Percentiles rank a stretch among this genome's conserved stretches.
These are phyloP conservation scores for Fraxinus baroniana DNA, from an alignment of 305 asterid species.

Conservation along the genomic window DNA sequence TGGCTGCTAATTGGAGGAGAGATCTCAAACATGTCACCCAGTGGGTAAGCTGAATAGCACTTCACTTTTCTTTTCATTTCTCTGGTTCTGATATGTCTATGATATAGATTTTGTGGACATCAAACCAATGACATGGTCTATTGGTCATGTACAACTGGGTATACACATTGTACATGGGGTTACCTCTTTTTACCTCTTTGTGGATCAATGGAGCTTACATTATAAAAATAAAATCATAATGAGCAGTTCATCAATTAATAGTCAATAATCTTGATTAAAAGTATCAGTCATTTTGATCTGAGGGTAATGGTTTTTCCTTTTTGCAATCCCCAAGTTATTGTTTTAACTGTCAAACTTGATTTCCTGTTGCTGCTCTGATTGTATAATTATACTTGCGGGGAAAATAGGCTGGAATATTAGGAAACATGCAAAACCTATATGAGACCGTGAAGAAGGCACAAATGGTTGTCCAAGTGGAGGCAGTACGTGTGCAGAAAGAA, in stretches of 20 bases:
- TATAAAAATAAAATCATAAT: neutral
- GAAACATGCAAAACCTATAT: slow-evolving; percentile 92
- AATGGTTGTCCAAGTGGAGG: slow-evolving; percentile 98
- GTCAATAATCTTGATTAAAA: neutral
- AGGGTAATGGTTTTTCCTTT: neutral
- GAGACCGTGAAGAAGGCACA: slow-evolving; percentile 98
- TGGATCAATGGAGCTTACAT: neutral
- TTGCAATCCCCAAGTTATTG: neutral
- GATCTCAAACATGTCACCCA: neutral
- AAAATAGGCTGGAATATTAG: slow-evolving; percentile 81
- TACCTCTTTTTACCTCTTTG: neutral
- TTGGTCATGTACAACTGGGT: neutral
- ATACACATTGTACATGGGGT: neutral
- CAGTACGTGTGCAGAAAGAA: slow-evolving; percentile 88
- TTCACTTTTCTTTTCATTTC: neutral
- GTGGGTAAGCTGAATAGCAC: neutral
- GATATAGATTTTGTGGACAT: neutral
- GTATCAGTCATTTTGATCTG: neutral
- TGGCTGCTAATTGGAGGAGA: neutral
- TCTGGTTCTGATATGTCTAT: neutral
- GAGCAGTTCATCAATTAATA: neutral
- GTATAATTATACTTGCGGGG: slow-evolving; percentile 13
- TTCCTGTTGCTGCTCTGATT: neutral
- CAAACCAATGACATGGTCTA: neutral
- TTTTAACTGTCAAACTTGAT: slow-evolving; percentile 8